A percentile compares a stretch with the other conserved stretches of the same genome.
Conservation (phyloP, 208 protist genomes). For the Herpetomonas muscarum region DNA sequence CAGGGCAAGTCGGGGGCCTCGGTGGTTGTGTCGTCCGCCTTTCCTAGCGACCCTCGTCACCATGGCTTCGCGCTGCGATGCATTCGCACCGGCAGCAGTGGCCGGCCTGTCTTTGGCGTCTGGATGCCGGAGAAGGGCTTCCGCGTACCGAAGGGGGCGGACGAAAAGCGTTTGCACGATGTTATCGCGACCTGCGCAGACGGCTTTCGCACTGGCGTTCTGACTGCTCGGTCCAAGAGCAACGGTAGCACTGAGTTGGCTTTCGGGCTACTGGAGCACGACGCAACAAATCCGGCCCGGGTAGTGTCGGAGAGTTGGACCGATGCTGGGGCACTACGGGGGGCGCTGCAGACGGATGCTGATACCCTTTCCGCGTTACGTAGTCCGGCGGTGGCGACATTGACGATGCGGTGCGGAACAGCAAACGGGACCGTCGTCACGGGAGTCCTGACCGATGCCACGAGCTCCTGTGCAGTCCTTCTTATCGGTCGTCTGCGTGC, state of each 20-base stretch:
- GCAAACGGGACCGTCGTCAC: no score
- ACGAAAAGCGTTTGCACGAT: conserved; percentile 2
- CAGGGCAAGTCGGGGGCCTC: no score
- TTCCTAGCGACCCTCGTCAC: no score
- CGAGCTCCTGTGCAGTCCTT: no score
- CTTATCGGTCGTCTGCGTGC: no score
- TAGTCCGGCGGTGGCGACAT: no score
- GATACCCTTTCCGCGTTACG: no score
- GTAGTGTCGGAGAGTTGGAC: neutral
- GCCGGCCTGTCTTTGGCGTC: neutral
- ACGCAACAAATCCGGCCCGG: neutral
- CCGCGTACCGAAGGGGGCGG: conserved; percentile 7
- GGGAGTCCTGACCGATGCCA: no score
- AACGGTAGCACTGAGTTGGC: conserved; percentile 6
- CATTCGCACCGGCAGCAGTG: neutral
- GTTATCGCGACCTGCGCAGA: conserved; percentile 7
- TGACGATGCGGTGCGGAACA: no score
- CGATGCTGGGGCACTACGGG: neutral
- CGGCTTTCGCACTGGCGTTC: conserved; percentile 9
- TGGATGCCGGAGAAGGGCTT: conserved; percentile 16
- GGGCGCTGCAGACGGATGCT: neutral
- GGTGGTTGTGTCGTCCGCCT: no score
- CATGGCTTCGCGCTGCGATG: neutral
- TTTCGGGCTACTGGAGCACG: conserved; percentile 23
- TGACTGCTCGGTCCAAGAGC: conserved; percentile 1